These are phyloP conservation scores for Cajanus cajan DNA, from an alignment of 306 rosid genomes.

Conservation along the genomic window DNA sequence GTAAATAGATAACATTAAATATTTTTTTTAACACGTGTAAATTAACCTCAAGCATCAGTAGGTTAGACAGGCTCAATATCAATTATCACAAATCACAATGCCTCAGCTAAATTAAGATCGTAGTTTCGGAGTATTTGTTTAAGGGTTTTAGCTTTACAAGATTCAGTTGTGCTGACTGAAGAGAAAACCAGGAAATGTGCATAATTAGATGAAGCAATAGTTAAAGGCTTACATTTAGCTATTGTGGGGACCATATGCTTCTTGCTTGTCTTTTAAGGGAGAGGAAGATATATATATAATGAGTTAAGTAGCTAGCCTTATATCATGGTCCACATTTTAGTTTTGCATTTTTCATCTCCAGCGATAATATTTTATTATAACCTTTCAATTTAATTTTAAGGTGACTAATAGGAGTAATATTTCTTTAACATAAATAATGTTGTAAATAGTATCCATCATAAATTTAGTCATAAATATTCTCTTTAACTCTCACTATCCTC, in stretches of 20 bases:
- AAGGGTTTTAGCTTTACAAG: neutral
- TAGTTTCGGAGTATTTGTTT: neutral
- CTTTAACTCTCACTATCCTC: neutral
- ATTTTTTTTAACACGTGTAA: too few relatives aligned
- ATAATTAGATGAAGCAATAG: neutral
- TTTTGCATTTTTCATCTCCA: too few relatives aligned
- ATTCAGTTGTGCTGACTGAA: neutral
- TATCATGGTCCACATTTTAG: neutral
- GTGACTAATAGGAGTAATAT: neutral
- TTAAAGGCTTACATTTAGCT: neutral
- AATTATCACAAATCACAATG: neutral
- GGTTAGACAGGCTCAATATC: neutral
- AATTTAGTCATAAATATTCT: neutral
- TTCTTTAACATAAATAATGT: neutral
- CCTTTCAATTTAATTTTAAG: neutral
- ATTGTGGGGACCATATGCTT: constrained; percentile 19
- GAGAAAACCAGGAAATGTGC: neutral
- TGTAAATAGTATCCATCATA: neutral
- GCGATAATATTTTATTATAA: neutral
- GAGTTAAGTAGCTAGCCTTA: neutral
- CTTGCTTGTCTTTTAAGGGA: neutral
- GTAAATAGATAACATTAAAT: too few relatives aligned
- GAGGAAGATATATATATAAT: neutral
- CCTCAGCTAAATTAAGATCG: neutral
- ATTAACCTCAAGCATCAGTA: too few relatives aligned